Evolutionary conservation across 257 asterid genomes (phyloP).

Genomic region (Cruciata laevipes): DNA sequence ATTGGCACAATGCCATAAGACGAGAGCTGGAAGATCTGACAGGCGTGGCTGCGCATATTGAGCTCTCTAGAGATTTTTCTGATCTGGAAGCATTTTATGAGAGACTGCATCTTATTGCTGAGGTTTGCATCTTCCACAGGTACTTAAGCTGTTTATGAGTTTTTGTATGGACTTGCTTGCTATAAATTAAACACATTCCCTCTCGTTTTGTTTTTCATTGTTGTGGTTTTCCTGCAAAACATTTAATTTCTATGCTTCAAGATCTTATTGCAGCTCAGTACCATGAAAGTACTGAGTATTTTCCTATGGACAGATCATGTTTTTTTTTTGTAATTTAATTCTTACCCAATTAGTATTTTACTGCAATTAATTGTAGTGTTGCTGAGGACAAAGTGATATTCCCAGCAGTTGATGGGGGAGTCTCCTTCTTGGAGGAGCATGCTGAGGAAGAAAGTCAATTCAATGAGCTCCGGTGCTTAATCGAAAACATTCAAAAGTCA

Average conservation of each 20-base stretch:
- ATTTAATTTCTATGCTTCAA: neutral
- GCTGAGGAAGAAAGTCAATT: constrained; percentile 42
- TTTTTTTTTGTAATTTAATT: neutral
- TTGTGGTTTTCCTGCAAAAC: neutral
- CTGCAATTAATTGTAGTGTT: constrained; percentile 22
- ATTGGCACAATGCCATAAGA: constrained; percentile 42
- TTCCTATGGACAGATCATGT: neutral
- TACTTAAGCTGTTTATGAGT: constrained; percentile 3
- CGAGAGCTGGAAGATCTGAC: constrained; percentile 34
- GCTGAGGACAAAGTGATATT: constrained; percentile 46
- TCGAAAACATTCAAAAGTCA: constrained; percentile 35
- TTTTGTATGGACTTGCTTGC: neutral
- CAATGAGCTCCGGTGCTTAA: constrained; percentile 35
- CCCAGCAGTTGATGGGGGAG: constrained; percentile 42
- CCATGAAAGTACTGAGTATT: neutral
- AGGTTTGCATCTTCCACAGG: constrained; percentile 48
- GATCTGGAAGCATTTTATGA: constrained; percentile 28
- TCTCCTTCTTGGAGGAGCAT: constrained; percentile 38
- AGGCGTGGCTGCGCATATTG: constrained; percentile 32
- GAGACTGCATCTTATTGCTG: constrained; percentile 40
- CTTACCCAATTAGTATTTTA: neutral
- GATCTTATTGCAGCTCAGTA: neutral
- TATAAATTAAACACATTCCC: neutral
- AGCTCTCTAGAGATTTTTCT: constrained; percentile 38
- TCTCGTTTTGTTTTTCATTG: neutral